phyloP scores from a whole-genome alignment of 2,329 filamentous ascomycete genomes.

The Ophiostoma himal-ulmi region DNA sequence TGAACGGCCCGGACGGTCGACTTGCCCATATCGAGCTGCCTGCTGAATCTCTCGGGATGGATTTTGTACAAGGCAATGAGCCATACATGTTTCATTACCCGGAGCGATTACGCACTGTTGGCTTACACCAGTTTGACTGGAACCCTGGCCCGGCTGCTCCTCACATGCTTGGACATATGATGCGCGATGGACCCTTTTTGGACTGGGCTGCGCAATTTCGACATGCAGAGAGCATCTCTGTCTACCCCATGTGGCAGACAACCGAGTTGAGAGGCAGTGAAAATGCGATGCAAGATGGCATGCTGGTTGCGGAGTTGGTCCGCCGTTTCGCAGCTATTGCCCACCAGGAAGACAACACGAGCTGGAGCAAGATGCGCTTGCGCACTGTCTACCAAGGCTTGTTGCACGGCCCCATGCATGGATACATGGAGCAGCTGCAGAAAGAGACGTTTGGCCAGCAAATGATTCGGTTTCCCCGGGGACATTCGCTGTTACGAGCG shows the following conservation, averaged over 20 bases:
- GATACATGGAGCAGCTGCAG: neutral
- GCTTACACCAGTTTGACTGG: conserved; percentile 24
- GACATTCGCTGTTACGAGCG: neutral
- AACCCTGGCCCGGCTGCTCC: neutral
- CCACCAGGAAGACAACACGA: neutral
- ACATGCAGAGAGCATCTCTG: conserved; percentile 17
- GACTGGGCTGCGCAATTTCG: conserved; percentile 24
- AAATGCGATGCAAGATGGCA: conserved; percentile 2
- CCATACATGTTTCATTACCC: conserved; percentile 9
- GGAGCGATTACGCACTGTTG: conserved; percentile 21
- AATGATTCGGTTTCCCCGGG: neutral
- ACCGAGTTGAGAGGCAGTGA: neutral
- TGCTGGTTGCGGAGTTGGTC: conserved; percentile 18
- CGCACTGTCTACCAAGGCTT: conserved; percentile 22
- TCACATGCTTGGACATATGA: neutral
- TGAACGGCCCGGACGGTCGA: conserved; percentile 8
- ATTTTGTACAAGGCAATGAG: conserved; percentile 12
- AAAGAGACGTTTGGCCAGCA: neutral
- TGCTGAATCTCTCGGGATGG: neutral
- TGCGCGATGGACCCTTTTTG: conserved; percentile 18
- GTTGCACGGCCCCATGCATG: conserved; percentile 14
- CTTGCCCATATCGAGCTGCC: conserved; percentile 23
- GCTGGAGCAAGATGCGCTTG: conserved; percentile 1
- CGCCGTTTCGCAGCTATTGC: neutral
- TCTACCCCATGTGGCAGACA: conserved; percentile 18